Base-by-base conservation (phyloP, 1,284 basidiomycete genomes). In the Xerocomus nothofagi region DNA sequence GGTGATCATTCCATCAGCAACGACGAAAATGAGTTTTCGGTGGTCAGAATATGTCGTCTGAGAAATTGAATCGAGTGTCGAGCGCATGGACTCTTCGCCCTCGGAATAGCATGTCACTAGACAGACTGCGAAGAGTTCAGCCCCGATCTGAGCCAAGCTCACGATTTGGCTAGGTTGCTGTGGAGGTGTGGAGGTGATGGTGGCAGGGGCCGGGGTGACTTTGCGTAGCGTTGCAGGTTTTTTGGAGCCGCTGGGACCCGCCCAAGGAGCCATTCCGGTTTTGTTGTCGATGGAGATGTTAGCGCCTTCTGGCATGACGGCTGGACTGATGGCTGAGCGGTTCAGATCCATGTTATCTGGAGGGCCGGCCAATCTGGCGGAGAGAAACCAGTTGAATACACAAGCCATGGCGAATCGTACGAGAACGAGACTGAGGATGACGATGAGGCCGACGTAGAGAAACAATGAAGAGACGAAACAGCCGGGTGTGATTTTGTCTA, bases 1-100 rank as follows among this genome's bases (percentile, higher is more conserved):
- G 0, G 96, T 99, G 57, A 99, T 94, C 93, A 99, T 98, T 6
- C 97, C 97, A 69, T 99, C 97, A 31, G 95, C 96, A 8, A 99
- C 88, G 49, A 99, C 78, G 67, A 98, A 97, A 34, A 99, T 71
- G 18, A 99, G 77, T 69, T 99, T 99, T 49, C 95, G 79, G 32
- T 81, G 76, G 70, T 98, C 95, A 8, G 93, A 91, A 70, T 98
- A 99, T 4, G 82, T 87, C 1, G 95, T 98, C 36, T 73, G 73
- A 0, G 93, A 91, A 50, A 99, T 93, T 6, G 93, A 91, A 67
- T 98, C 94, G 50, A 98, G 79, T 0, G 97, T 99, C 3, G 87
- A 90, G 42, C 91, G 79, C 58, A 99, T 78, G 1, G 92, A 93
- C 34, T 94, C 93, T 68, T 93, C 89, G 48, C 93, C 94, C 71